Evolutionary conservation across 257 asterid species (phyloP), one percentile per base, ranked within the genome.

Genomic region (Rauvolfia tetraphylla): DNA sequence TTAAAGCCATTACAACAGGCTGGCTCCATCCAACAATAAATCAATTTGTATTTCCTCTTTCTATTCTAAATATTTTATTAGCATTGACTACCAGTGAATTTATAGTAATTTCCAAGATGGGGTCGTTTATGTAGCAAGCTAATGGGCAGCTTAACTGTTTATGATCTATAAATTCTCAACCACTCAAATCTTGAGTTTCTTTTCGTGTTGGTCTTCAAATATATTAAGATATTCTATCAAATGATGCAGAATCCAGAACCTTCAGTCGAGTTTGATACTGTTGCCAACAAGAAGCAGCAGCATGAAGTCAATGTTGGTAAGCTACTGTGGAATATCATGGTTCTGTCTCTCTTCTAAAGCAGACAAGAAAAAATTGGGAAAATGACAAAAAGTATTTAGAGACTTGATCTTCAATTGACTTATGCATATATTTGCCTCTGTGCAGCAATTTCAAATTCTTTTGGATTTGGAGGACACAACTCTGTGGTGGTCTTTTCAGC

Each of bases 1-100:
- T 93, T 62, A 91, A 91, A 86, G 96, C 98, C 78, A 84, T 89
- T 68, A 93, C 93, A 61, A 90, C 95, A 1, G 98, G 98, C 82
- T 93, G 98, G 98, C 85, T 93, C 75, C 98, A 93, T 86, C 97
- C 98, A 62, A 83, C 95, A 72, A 90, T 93, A 18, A 93, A 93
- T 74, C 98, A 93, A 84, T 90, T 89, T 62, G 96, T 93, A 83
- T 72, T 91, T 84, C 72, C 72, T 36, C 73, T 38, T 68, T 46
- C 62, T 73, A 70, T 51, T 76, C 59, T 71, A 44, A 25, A 49
- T 72, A 12, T 65, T 42, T 20, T 15, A 51, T 17, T 51, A 42
- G 23, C 36, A 66, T 34, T 36, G 71, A 34, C 6, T 17, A 63
- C 13, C 25, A 59, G 31, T 4, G 17, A 25, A 14, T 29, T 10